Evolutionary conservation across 2,329 filamentous ascomycete species (phyloP), one percentile per base, ranked within the genome.

Genomic region (Arthroderma uncinatum): DNA sequence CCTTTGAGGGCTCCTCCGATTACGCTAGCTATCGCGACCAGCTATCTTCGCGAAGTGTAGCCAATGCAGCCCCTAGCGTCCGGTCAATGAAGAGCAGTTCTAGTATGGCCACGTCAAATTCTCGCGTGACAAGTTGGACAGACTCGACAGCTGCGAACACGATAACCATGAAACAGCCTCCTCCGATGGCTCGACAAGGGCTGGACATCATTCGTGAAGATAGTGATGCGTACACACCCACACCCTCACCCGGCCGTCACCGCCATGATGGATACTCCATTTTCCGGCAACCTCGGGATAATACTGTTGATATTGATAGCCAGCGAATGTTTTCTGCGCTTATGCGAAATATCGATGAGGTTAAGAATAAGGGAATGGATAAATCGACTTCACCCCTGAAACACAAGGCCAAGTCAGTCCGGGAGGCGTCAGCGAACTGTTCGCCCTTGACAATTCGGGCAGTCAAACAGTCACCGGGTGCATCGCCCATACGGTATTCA

Each of bases 101-200:
- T 37, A 74, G 70, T 50, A 56, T 70, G 30, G 66, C 64, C 42
- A 71, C 68, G 3, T 68, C 66, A 8, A 65, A 64, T 33, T 77
- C 75, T 33, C 72, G 75, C 28, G 73, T 75, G n/a, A 76, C 74
- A 12, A 78, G 75, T 61, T 77, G 75, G 75, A 71, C 75, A 36
- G 68, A 77, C 59, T 76, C 75, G 2, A 76, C 71, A 1, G 67
- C 67, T n/a, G 66, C 68, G 47, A 72, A 72, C 57, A 76, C 74
- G 4, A 62, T 74, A 28, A 61, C 63, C n/a, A 66, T 67, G 9
- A 65, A 67, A 21, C 69, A 65, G 19, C 59, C 63, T 23, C 69
- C 64, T 19, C 59, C 64, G 30, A 64, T 66, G 4, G 67, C 71
- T 42, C 65, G 65, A 10, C 71, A 72, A 56, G 67, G 69, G 8